phyloP scores from a whole-genome alignment of 2,329 filamentous ascomycete species.

The Penicillium olsonii region DNA sequence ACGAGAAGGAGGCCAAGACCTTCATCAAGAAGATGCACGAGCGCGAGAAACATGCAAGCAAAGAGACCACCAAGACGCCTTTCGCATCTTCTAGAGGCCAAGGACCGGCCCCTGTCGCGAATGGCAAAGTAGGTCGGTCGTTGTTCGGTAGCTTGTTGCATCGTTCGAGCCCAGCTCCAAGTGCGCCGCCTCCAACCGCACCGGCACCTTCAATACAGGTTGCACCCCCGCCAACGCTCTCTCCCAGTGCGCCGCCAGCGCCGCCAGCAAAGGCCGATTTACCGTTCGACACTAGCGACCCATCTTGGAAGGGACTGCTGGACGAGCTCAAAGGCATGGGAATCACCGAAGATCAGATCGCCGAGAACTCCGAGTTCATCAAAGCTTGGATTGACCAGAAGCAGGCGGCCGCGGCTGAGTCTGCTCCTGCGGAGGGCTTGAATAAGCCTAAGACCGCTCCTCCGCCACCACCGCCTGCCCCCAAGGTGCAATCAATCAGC shows the following conservation, averaged over 20 bases:
- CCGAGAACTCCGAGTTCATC: constrained; percentile 68
- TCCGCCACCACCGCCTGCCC: constrained; percentile 60
- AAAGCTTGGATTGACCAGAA: constrained; percentile 67
- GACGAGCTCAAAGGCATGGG: constrained; percentile 65
- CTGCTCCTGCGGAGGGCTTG: constrained; percentile 46
- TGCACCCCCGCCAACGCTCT: constrained; percentile 36
- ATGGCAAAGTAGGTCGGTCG: constrained; percentile 53
- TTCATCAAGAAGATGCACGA: constrained; percentile 98
- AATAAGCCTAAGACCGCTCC: constrained; percentile 58
- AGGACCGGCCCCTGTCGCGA: constrained; percentile 45
- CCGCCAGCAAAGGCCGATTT: constrained; percentile 38
- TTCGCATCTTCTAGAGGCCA: constrained; percentile 60
- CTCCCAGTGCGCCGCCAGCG: constrained; percentile 20
- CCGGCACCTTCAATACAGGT: constrained; percentile 32
- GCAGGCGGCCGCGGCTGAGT: constrained; percentile 53
- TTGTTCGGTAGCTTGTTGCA: constrained; percentile 54
- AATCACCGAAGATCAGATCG: constrained; percentile 68
- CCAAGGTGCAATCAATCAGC: constrained; percentile 51
- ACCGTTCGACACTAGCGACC: constrained; percentile 62
- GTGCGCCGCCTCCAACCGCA: constrained; percentile 26
- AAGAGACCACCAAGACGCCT: constrained; percentile 76
- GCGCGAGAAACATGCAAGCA: constrained; percentile 91
- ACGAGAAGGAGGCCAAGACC: constrained; percentile 95
- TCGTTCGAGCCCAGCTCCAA: constrained; percentile 48
- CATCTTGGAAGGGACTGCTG: constrained; percentile 61